Conservation (phyloP, 305 asterid species). For the Fraxinus angustifolia region DNA sequence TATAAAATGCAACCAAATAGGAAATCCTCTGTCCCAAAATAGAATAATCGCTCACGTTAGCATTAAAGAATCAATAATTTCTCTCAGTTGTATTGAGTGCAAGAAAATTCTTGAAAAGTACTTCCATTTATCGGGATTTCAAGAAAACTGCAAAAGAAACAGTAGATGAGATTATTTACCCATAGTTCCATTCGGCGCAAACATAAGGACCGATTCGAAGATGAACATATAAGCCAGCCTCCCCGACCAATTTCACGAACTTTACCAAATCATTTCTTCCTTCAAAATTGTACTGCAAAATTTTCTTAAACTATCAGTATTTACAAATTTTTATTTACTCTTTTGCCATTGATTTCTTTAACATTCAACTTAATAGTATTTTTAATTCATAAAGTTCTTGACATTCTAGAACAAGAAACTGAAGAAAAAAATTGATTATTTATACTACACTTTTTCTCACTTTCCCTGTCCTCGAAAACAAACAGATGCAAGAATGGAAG, state of each 20-base stretch:
- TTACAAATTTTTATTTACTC: constrained; percentile 2
- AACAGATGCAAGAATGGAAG: constrained; percentile 18
- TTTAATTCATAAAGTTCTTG: constrained; percentile 19
- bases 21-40: constrained; percentile 73
- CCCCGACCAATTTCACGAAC: constrained; percentile 69
- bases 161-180: constrained; percentile 37
- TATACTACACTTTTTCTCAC: background rate
- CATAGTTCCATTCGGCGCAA: constrained; percentile 98
- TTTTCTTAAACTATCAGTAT: constrained; percentile 26
- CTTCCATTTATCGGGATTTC: background rate
- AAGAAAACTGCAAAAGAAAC: background rate
- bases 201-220: constrained; percentile 92
- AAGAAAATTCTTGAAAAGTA: background rate
- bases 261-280: constrained; percentile 87
- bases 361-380: background rate
- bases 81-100: background rate
- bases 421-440: constrained; percentile 18
- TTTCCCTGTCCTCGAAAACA: constrained; percentile 19
- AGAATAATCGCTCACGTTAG: constrained; percentile 4
- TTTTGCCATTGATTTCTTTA: constrained; percentile 18
- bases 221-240: constrained; percentile 76
- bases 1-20: constrained; percentile 85
- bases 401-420: constrained; percentile 11
- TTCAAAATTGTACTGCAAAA: constrained; percentile 77
- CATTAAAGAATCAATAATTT: background rate